A percentile compares a stretch with the other conserved stretches of the same genome.
These are phyloP conservation scores for Penicillium steckii DNA, from an alignment of 495 filamentous ascomycete genomes.

Conservation along the genomic window DNA sequence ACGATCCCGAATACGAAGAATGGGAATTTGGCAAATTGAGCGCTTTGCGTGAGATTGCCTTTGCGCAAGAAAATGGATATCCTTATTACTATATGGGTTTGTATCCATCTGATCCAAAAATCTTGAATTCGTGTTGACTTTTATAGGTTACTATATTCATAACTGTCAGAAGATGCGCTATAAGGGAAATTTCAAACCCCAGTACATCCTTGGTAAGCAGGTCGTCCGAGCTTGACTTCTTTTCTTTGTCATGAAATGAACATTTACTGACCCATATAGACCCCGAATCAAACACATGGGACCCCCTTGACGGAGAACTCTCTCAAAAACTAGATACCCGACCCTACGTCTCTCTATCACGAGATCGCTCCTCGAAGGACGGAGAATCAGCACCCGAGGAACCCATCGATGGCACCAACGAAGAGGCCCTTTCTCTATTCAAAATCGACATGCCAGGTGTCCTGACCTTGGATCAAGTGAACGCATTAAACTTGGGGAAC, in stretches of 20 bases:
- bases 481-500: conserved; percentile 59
- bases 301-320: conserved; percentile 66
- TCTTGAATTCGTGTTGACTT: not conserved
- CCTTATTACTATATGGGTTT: conserved; percentile 73
- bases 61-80: conserved; percentile 75
- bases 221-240: not conserved
- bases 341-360: conserved; percentile 67
- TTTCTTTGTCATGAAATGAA: not conserved
- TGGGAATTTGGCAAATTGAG: conserved; percentile 87
- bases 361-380: conserved; percentile 33
- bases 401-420: conserved; percentile 35
- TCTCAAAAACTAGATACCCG: conserved; percentile 60
- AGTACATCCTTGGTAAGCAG: conserved; percentile 67
- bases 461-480: conserved; percentile 62
- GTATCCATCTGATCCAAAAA: conserved; percentile 2
- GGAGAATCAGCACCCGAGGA: conserved; percentile 12
- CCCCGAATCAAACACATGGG: conserved; percentile 73
- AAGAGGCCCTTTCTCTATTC: conserved; percentile 60
- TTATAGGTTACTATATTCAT: conserved; percentile 67
- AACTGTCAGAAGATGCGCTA: conserved; percentile 80
- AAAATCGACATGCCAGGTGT: conserved; percentile 73
- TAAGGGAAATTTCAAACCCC: conserved; percentile 83
- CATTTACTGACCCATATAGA: conserved; percentile 41
- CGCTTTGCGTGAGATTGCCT: conserved; percentile 77
- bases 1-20: conserved; percentile 77